phyloP scores from a whole-genome alignment of 352 stramenopile species.

The Pythium myriotylum region DNA sequence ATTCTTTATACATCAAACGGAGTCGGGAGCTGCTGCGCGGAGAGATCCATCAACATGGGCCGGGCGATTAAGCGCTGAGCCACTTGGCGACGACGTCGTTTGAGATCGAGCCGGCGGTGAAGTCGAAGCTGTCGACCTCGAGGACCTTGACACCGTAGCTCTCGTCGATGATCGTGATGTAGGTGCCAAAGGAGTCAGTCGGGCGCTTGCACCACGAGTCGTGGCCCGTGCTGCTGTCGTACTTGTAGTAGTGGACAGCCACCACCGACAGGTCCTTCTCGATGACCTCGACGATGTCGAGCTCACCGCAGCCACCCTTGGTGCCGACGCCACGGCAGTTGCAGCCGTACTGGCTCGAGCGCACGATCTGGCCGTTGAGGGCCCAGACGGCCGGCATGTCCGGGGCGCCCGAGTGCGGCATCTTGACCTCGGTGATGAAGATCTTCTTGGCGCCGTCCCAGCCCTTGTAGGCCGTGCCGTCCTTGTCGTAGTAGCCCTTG shows the following conservation, averaged over 20 bases:
- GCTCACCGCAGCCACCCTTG: constrained; percentile 68
- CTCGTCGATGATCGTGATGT: constrained; percentile 78
- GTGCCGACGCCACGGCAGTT: constrained; percentile 77
- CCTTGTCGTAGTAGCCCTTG: constrained; percentile 68
- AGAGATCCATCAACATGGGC: constrained; percentile 4
- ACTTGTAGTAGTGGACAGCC: constrained; percentile 86
- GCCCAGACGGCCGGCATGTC: constrained; percentile 79
- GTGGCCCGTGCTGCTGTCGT: constrained; percentile 60
- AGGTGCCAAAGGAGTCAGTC: constrained; percentile 46
- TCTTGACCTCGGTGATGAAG: constrained; percentile 70
- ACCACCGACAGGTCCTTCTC: constrained; percentile 57
- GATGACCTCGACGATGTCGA: constrained; percentile 79
- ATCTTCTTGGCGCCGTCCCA: constrained; percentile 83
- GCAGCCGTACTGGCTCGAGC: constrained; percentile 78
- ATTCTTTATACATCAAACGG: neutral
- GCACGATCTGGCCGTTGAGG: constrained; percentile 69
- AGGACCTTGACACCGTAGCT: constrained; percentile 68
- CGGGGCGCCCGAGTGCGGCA: constrained; percentile 43
- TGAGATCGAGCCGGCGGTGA: constrained; percentile 45
- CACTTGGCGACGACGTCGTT: constrained; percentile 61
- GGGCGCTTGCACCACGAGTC: constrained; percentile 65
- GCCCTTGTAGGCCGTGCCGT: constrained; percentile 63
- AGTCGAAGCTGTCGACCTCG: constrained; percentile 73
- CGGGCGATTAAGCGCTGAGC: constrained; percentile 39
- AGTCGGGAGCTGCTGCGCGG: neutral